phyloP scores from a whole-genome alignment of 2,329 filamentous ascomycete species.

The Sporothrix brasiliensis region DNA sequence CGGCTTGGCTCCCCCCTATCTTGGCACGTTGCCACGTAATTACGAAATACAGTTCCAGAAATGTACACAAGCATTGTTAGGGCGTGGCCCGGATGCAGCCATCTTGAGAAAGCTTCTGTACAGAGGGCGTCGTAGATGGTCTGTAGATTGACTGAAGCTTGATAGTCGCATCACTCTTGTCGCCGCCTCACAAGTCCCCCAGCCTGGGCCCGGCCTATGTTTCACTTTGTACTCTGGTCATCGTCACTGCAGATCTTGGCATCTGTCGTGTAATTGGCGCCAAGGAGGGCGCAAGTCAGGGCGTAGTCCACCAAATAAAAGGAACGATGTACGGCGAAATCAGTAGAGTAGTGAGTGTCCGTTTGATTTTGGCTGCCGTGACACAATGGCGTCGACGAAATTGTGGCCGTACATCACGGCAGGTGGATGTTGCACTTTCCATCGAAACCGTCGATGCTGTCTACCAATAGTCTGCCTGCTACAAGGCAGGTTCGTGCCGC shows the following conservation, averaged over 20 bases:
- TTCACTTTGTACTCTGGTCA: neutral
- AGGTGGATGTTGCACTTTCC: neutral
- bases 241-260: conserved; percentile 28
- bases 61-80: neutral
- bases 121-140: neutral
- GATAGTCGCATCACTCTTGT: neutral
- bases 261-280: conserved; percentile 28
- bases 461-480: neutral
- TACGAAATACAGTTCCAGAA: conserved; percentile 4
- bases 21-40: neutral
- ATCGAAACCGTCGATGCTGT: neutral
- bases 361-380: neutral
- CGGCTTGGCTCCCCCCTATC: neutral
- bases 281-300: neutral
- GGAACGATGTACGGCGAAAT: neutral
- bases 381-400: neutral
- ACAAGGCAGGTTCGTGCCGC: neutral
- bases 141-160: neutral
- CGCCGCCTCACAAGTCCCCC: neutral
- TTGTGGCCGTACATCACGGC: neutral
- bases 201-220: neutral
- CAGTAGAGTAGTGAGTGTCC: no score
- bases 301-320: neutral
- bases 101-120: neutral
- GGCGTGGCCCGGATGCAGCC: neutral